Base-by-base conservation (phyloP, 768 basidiomycete genomes). In the Pleurotus sapidus region DNA sequence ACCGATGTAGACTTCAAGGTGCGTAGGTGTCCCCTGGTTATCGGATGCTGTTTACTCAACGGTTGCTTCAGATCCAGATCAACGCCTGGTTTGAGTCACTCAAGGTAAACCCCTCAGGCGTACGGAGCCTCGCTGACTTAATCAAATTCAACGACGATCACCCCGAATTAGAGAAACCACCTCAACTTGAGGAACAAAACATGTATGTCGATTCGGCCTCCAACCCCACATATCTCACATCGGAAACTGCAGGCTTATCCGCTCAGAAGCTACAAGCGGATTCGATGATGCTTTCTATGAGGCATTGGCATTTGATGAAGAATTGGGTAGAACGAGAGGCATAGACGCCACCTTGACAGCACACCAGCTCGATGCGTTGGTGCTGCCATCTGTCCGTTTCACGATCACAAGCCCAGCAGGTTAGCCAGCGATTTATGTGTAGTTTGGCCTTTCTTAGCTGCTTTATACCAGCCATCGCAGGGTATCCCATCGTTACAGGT, bases 1-100 rank as follows among this genome's bases (percentile, higher is more conserved):
- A 96, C 96, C 0, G 96, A 98, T 65, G 70, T 74, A 0, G 85
- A 88, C 60, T 83, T 88, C 70, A 88, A 85, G 76, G 86, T 80
- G 49, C 42, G 65, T 42, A 51, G 15, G 14, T 18, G 38, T 14
- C 15, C 15, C 24, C 17, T 7, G 34, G 4, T 4, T 18, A 18
- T n/a, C 27, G 5, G 0, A 53, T 14, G 30, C 15, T 54, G 15
- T 42, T 5, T n/a, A 18, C 18, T 20, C 30, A 34, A 45, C 20
- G 42, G 6, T 7, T 45, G 42, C n/a, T 45, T 8, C 42, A 54
- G 51, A 24, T 40, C 20, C 37, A 42, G 15, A 18, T 54, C 15
- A 54, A 42, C 24, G 38, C 37, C 4, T 54, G 39, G 38, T 54
- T 40, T 24, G n/a, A 54, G 5, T 34, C 34, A 1, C 70, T 88